These are phyloP conservation scores for Xylaria grammica DNA, from an alignment of 495 filamentous ascomycete genomes.

Conservation along the genomic window DNA sequence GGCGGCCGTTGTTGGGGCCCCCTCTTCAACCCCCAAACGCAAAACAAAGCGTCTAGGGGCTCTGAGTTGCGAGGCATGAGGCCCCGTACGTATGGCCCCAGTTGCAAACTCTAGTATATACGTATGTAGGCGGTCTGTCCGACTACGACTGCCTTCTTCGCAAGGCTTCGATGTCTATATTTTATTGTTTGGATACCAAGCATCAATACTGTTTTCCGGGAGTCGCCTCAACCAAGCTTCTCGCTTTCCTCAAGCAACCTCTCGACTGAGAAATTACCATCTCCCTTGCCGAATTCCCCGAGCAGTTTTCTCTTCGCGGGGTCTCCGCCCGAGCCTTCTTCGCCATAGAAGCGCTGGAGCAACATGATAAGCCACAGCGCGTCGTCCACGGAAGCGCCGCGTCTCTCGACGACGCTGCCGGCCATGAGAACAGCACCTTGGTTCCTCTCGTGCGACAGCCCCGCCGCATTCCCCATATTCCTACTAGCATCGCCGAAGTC, in stretches of 20 bases:
- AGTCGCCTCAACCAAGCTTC: slow-evolving; percentile 58
- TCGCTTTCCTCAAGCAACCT: slow-evolving; percentile 85
- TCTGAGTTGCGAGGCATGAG: neutral
- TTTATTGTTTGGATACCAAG: too few relatives aligned
- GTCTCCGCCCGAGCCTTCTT: slow-evolving; percentile 50
- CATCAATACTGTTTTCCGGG: neutral
- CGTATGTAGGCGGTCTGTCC: neutral
- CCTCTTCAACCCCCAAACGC: neutral
- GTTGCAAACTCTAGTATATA: neutral
- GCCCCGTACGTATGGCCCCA: neutral
- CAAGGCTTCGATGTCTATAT: neutral
- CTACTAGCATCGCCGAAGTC: slow-evolving; percentile 48
- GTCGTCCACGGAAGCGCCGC: slow-evolving; percentile 78
- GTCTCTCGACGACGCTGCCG: slow-evolving; percentile 75
- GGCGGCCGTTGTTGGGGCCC: too few relatives aligned
- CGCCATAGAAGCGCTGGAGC: slow-evolving; percentile 88
- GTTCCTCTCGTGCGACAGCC: slow-evolving; percentile 57
- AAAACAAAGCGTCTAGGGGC: neutral
- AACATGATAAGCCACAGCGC: slow-evolving; percentile 90
- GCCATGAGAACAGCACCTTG: slow-evolving; percentile 85
- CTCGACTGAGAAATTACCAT: slow-evolving; percentile 79
- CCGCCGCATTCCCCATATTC: neutral
- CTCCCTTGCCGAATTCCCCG: slow-evolving; percentile 80
- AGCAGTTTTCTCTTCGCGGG: slow-evolving; percentile 64
- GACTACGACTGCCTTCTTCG: neutral